Base-by-base conservation (phyloP, 805 yeast genomes). In the Sporopachydermia quercuum region DNA sequence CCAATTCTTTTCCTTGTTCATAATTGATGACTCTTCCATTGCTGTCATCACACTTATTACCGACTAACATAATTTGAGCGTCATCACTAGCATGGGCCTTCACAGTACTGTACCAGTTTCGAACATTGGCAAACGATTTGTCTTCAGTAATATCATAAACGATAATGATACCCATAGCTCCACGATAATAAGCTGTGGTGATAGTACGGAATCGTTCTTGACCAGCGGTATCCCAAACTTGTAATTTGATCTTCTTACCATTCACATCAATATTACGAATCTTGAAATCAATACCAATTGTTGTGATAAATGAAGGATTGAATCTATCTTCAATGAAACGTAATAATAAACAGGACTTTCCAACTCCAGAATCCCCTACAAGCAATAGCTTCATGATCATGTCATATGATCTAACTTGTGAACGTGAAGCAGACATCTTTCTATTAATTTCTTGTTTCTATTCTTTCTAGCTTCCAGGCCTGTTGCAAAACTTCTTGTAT, bases 201-300 rank as follows among this genome's bases (percentile, higher is more conserved):
- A 89, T 89, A 39, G 98, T 91, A 65, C 97, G 78, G 68, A 91
- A 91, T 53, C 98, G 71, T 62, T 91, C 98, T 67, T 91, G 98
- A 37, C 98, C 98, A 8, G 97, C 98, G 42, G 98, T 91, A 59
- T 91, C 98, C 98, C 98, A 91, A 36, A 89, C 82, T 61, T 91
- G 98, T 56, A 89, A 71, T 64, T 91, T 91, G 61, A 91, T 82
- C 48, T 80, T 80, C 62, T 83, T 82, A 40, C 95, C 96, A 47
- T 89, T 89, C 48, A 87, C 71, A 51, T 89, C 96, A 49, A 87
- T 83, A 18, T 96, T 87, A 63, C 96, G 80, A 58, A 91, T 89
- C 66, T 91, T 91, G 72, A 91, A 91, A 61, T 91, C 98, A 53
- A 91, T 91, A 41, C 98, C 98, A 53, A 91, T 91, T 37, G 98